These are phyloP conservation scores for Coprinopsis marcescibilis DNA, from an alignment of 768 basidiomycete species.

Conservation along the genomic window DNA sequence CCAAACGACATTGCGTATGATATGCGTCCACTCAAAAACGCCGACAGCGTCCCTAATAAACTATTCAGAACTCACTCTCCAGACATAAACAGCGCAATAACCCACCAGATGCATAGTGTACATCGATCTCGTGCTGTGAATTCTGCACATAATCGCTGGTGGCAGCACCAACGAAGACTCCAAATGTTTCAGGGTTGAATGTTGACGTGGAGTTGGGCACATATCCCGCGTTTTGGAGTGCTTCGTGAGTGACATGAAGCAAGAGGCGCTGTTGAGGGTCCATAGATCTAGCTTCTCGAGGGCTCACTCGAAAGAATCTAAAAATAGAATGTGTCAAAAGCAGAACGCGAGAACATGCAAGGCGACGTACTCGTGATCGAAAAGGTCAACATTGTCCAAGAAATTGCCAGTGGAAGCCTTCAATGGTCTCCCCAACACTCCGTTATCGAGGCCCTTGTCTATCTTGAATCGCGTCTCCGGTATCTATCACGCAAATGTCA, in stretches of 20 bases:
- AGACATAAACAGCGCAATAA: not conserved
- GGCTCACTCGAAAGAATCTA: slow-evolving; percentile 66
- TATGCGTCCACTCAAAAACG: slow-evolving; percentile 67
- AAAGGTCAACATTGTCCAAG: slow-evolving; percentile 46
- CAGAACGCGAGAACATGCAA: not conserved
- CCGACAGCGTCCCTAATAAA: slow-evolving; percentile 54
- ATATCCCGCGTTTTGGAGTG: slow-evolving; percentile 67
- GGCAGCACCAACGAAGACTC: slow-evolving; percentile 63
- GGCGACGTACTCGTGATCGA: slow-evolving; percentile 51
- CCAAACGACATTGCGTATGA: slow-evolving; percentile 63
- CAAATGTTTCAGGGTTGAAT: slow-evolving; percentile 50
- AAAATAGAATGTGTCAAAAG: not conserved
- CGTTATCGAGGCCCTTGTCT: slow-evolving; percentile 29
- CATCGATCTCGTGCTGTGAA: slow-evolving; percentile 53
- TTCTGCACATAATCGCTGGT: slow-evolving; percentile 69
- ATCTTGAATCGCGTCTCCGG: slow-evolving; percentile 53
- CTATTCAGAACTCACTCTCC: not conserved
- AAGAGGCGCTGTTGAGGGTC: slow-evolving; percentile 72
- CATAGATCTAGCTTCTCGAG: slow-evolving; percentile 70
- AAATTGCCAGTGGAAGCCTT: slow-evolving; percentile 61
- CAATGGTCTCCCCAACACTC: slow-evolving; percentile 34
- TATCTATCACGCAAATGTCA: slow-evolving; percentile 37
- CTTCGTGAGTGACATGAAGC: slow-evolving; percentile 60
- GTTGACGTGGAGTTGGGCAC: slow-evolving; percentile 51
- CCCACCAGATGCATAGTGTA: slow-evolving; percentile 66